These are phyloP conservation scores for Paraleonurus japonicus DNA, from an alignment of 257 asterid genomes.

Conservation along the genomic window DNA sequence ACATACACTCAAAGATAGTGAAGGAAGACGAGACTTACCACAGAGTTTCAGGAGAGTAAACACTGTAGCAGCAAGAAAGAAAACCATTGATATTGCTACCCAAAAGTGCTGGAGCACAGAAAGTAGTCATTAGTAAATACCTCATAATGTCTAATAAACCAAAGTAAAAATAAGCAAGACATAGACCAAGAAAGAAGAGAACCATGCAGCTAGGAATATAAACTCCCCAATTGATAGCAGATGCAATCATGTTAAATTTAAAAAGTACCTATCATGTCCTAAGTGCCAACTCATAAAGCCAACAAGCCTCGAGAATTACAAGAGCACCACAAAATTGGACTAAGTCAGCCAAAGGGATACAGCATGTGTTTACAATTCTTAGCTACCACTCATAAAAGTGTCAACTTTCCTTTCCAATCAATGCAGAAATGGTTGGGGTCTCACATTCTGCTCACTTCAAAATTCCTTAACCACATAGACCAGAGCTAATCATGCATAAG, in stretches of 20 bases:
- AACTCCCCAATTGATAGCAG: background rate
- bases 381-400: background rate
- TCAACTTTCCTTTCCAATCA: background rate
- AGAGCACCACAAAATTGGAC: background rate
- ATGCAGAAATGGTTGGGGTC: background rate
- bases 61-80: constrained; percentile 92
- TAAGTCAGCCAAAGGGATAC: background rate
- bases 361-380: background rate
- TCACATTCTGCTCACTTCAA: background rate
- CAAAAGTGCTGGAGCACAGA: constrained; percentile 79
- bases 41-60: constrained; percentile 92
- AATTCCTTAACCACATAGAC: background rate
- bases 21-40: constrained; percentile 47
- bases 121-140: constrained; percentile 27
- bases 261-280: constrained; percentile 1
- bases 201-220: constrained; percentile 16
- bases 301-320: background rate
- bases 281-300: constrained; percentile 1
- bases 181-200: background rate
- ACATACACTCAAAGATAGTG: constrained; percentile 4
- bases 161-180: constrained; percentile 20
- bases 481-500: no score
- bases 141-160: background rate
- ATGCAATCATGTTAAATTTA: constrained; percentile 1
- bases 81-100: constrained; percentile 98